Evolutionary conservation across 164 flowering plant genomes (phyloP).

Genomic region (Euptelea pleiosperma): DNA sequence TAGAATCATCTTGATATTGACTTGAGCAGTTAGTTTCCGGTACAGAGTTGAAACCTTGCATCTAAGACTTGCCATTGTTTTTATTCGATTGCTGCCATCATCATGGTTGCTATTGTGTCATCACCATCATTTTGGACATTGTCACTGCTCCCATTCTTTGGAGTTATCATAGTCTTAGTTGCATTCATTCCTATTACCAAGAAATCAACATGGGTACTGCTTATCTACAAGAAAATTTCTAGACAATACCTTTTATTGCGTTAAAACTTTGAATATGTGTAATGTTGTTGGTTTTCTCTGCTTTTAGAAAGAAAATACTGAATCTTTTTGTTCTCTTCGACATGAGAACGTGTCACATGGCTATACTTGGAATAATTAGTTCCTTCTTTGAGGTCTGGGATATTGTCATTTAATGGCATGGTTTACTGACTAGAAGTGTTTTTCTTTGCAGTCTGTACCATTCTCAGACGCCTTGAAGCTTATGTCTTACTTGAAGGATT

Average conservation of each 20-base stretch:
- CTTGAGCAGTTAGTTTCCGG: no score
- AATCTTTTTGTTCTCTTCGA: background rate
- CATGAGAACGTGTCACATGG: no score
- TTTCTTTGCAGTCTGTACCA: conserved; percentile 67
- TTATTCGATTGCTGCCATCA: no score
- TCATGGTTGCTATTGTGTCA: no score
- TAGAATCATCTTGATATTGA: no score
- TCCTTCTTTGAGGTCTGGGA: background rate
- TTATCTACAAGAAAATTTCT: no score
- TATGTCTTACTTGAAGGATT: conserved; percentile 67
- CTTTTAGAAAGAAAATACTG: background rate
- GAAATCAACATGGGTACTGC: no score
- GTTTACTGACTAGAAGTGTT: conserved; percentile 10
- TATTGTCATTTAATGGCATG: conserved; percentile 1
- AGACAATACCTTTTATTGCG: background rate
- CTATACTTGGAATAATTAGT: no score
- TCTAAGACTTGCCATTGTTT: no score
- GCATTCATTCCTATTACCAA: no score
- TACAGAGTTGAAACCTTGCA: no score
- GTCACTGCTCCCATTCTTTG: background rate
- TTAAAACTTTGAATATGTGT: background rate
- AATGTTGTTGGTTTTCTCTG: no score
- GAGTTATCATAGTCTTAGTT: background rate
- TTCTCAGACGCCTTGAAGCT: conserved; percentile 91
- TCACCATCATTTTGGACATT: background rate